A percentile compares a stretch with the other conserved stretches of the same genome.
Evolutionary conservation across 768 basidiomycete genomes (phyloP).

Genomic region (Panellus pusillus): DNA sequence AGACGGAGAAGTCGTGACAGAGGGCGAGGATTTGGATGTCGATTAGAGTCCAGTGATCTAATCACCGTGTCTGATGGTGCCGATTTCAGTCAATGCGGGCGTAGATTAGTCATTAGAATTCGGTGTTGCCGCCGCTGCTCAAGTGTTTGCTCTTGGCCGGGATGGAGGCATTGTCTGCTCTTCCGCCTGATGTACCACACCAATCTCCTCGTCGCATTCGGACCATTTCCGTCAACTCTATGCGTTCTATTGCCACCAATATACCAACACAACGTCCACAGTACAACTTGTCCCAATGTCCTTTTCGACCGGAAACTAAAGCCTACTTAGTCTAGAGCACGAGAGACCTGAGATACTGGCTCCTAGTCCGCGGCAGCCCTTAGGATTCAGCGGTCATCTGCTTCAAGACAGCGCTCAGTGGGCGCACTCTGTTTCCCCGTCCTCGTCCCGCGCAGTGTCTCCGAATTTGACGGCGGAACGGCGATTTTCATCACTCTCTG

Average conservation of each 20-base stretch:
- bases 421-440: slow-evolving; percentile 7
- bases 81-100: not conserved
- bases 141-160: not conserved
- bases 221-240: slow-evolving; percentile 31
- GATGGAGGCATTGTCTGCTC: slow-evolving; percentile 43
- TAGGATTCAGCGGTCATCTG: slow-evolving; percentile 8
- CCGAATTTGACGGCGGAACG: slow-evolving; percentile 12
- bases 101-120: not conserved
- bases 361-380: slow-evolving; percentile 15
- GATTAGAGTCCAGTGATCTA: slow-evolving; percentile 7
- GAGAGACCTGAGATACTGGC: slow-evolving; percentile 21
- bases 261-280: slow-evolving; percentile 6
- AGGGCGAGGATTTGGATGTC: slow-evolving; percentile 55
- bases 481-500: slow-evolving; percentile 10
- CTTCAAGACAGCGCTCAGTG: slow-evolving; percentile 18
- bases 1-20: slow-evolving; percentile 71
- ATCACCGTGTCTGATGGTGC: not conserved
- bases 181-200: slow-evolving; percentile 36
- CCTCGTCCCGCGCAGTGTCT: slow-evolving; percentile 16
- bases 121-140: too few species aligned
- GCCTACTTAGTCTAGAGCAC: slow-evolving; percentile 9
- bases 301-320: not conserved
- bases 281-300: not conserved
- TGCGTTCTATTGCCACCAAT: slow-evolving; percentile 11
- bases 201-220: slow-evolving; percentile 30